A percentile compares a stretch with the other conserved stretches of the same genome.
phyloP scores from a whole-genome alignment of 305 asterid genomes.

The Fraxinus sp. region DNA sequence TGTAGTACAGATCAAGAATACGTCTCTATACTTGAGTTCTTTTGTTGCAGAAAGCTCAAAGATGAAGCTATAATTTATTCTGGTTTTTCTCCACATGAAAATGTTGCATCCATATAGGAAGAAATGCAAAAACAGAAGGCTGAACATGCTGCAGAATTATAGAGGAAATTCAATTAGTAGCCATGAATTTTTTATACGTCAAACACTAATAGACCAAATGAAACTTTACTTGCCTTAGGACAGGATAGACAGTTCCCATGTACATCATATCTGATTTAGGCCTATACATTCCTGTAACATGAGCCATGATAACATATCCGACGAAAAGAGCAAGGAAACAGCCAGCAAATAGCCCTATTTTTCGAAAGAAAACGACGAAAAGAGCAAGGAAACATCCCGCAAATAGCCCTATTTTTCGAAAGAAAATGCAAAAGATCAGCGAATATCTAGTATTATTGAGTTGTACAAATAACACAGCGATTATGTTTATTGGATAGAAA shows the following conservation, averaged over 20 bases:
- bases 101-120: slow-evolving; percentile 89
- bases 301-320: slow-evolving; percentile 83
- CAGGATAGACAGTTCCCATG: slow-evolving; percentile 93
- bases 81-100: slow-evolving; percentile 75
- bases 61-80: slow-evolving; percentile 82
- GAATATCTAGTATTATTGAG: not conserved
- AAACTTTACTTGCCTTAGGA: slow-evolving; percentile 68
- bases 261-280: slow-evolving; percentile 59
- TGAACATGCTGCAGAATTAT: slow-evolving; percentile 74
- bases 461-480: not conserved
- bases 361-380: slow-evolving; percentile 33
- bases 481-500: not conserved
- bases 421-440: slow-evolving; percentile 15
- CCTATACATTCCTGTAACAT: slow-evolving; percentile 65
- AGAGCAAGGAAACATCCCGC: slow-evolving; percentile 76
- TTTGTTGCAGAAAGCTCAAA: slow-evolving; percentile 62
- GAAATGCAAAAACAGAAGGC: slow-evolving; percentile 73
- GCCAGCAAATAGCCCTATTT: slow-evolving; percentile 72
- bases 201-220: not conserved
- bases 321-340: slow-evolving; percentile 68
- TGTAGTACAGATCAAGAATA: slow-evolving; percentile 71
- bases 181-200: not conserved
- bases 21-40: slow-evolving; percentile 69
- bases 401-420: slow-evolving; percentile 59
- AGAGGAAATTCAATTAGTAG: not conserved